These are phyloP conservation scores for Symbiodinium pilosum DNA, from an alignment of 73 alveolate species.

Conservation along the genomic window DNA sequence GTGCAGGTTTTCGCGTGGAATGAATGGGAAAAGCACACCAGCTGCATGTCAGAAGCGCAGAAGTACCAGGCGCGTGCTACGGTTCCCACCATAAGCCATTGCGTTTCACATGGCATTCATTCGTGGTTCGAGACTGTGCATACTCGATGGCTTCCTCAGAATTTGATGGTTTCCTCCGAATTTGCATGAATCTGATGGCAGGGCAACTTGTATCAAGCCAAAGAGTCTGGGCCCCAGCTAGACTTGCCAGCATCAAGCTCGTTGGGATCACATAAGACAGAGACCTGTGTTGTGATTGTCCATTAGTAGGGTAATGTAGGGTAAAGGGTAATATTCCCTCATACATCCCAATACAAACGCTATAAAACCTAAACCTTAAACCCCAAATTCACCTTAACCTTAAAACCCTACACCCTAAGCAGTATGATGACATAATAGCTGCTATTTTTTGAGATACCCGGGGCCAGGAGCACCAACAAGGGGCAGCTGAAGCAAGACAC, in stretches of 20 bases:
- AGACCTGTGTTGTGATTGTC: too few relatives aligned
- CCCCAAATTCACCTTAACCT: neutral
- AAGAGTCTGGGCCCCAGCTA: constrained; percentile 1
- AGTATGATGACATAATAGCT: too few relatives aligned
- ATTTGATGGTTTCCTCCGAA: neutral
- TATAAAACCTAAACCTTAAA: neutral
- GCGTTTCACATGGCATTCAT: neutral
- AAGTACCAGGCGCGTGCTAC: constrained; percentile 58
- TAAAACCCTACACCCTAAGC: too few relatives aligned
- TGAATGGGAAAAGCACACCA: constrained; percentile 57
- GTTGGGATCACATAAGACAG: too few relatives aligned
- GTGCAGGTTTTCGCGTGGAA: constrained; percentile 58
- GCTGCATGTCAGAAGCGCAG: constrained; percentile 69
- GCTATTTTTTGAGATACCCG: too few relatives aligned
- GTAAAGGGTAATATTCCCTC: too few relatives aligned
- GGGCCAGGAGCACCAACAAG: constrained; percentile 90
- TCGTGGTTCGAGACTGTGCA: neutral
- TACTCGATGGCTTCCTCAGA: neutral
- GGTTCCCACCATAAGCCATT: neutral
- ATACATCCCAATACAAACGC: neutral
- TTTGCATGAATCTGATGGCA: neutral
- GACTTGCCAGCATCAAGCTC: too few relatives aligned
- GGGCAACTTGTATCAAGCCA: constrained; percentile 48
- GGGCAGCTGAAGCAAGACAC: constrained; percentile 86
- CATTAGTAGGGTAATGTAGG: too few relatives aligned